These are phyloP conservation scores for Blyttiomyces sp. DNA, from an alignment of 371 early-diverging fungal species.

Conservation along the genomic window DNA sequence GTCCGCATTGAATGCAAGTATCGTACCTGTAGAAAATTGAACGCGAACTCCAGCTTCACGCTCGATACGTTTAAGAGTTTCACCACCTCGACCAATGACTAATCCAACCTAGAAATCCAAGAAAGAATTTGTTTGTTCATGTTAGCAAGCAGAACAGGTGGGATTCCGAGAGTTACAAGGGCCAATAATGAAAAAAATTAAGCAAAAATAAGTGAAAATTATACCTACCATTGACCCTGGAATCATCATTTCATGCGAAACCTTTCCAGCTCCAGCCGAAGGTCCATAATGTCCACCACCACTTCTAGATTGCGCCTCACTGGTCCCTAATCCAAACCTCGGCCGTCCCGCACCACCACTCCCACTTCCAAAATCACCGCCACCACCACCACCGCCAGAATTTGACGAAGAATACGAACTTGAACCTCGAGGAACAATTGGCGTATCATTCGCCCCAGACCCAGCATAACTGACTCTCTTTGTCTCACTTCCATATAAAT, in stretches of 20 bases:
- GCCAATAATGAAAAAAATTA: not conserved
- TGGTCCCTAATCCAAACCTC: no score
- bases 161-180: not conserved
- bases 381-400: not conserved
- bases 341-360: no score
- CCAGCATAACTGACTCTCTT: no score
- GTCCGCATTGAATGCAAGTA: conserved; percentile 10
- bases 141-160: conserved; percentile 15
- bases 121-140: conserved; percentile 14
- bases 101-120: conserved; percentile 73
- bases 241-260: no score
- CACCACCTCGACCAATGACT: conserved; percentile 82
- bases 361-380: conserved; percentile 28
- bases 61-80: conserved; percentile 78
- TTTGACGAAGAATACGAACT: not conserved
- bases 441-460: not conserved
- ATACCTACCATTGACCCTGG: no score
- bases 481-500: no score
- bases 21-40: conserved; percentile 62
- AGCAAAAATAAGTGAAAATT: not conserved
- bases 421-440: not conserved
- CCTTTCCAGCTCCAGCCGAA: no score
- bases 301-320: no score
- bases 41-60: conserved; percentile 52
- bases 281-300: no score